Evolutionary conservation across 495 filamentous ascomycete species (phyloP), one percentile per base, ranked within the genome.

Genomic region (Neurospora africana): DNA sequence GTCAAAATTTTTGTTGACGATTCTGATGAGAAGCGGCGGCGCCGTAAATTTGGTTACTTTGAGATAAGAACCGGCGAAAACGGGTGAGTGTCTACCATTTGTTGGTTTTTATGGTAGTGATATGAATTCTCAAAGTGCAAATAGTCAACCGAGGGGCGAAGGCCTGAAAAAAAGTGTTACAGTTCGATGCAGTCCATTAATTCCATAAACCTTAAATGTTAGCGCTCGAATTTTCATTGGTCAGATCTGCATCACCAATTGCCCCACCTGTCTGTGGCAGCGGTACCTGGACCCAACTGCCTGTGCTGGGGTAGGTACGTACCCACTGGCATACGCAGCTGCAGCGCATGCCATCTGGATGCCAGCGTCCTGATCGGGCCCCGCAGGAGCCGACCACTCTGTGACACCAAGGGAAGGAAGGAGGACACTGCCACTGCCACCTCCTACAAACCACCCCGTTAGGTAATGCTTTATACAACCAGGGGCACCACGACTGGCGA

Each of bases 381-480:
- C 69, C 61, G 71, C 44, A 37, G 38, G 68, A 70, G 13, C 43
- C 76, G 79, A 74, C 76, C 76, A 39, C 72, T 76, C 70, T 74
- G 38, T 23, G 30, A 65, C 27, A 65, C 53, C 27, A 65, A 65
- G 53, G 33, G 33, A 35, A 35, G 33, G n/a, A n/a, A n/a, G n/a
- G n/a, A 35, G 5, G 53, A 65, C 53, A 65, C 53, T 65, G 53
- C 53, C 27, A 65, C 53, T 65, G 53, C 53, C 53, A 65, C 53
- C 53, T 65, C 53, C 53, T 65, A 65, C 53, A 27, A 33, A 33
- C 27, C 53, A 33, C 27, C 5, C 7, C 27, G 53, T 65, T 19
- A 27, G 47, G 27, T 65, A 4, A 65, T 35, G 53, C 27, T 65
- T 65, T 6, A 65, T 33, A 65, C 27, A 65, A 65, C 53, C 27